A percentile compares a stretch with the other conserved stretches of the same genome.
Conservation (phyloP, 1,139 yeast species). For the Scheffersomyces segobiensis region DNA sequence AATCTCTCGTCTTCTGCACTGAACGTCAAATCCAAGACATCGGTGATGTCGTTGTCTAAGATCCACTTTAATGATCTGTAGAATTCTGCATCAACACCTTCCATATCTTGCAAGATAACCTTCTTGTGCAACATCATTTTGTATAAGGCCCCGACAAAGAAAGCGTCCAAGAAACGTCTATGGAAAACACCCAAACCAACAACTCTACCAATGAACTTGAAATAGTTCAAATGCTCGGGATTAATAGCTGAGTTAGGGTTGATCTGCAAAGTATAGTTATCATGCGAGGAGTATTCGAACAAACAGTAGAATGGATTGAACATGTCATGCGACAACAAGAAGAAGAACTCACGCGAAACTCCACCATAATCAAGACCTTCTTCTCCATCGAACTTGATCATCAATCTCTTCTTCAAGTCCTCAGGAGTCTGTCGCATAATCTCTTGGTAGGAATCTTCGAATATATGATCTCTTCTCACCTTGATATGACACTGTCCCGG, state of each 20-base stretch:
- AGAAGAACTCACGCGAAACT: slow-evolving; percentile 96
- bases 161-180: slow-evolving; percentile 94
- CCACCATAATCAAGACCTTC: slow-evolving; percentile 99
- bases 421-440: slow-evolving; percentile 98
- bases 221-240: slow-evolving; percentile 96
- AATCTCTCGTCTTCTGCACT: slow-evolving; percentile 95
- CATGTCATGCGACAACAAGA: slow-evolving; percentile 95
- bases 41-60: slow-evolving; percentile 87
- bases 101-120: slow-evolving; percentile 96
- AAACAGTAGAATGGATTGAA: slow-evolving; percentile 97
- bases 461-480: slow-evolving; percentile 93
- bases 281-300: slow-evolving; percentile 96
- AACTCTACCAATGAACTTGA: slow-evolving; percentile 97
- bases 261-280: slow-evolving; percentile 94
- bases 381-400: slow-evolving; percentile 98
- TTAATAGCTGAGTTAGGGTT: slow-evolving; percentile 98
- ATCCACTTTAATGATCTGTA: slow-evolving; percentile 95
- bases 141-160: slow-evolving; percentile 96
- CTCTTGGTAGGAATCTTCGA: slow-evolving; percentile 97
- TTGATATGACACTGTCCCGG: slow-evolving; percentile 99
- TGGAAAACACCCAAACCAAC: slow-evolving; percentile 98
- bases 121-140: slow-evolving; percentile 96
- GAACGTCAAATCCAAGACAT: slow-evolving; percentile 80
- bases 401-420: slow-evolving; percentile 92
- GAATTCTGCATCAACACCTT: slow-evolving; percentile 97